Evolutionary conservation across 441 rosid genomes (phyloP), one percentile per base, ranked within the genome.

Genomic region (Pelargonium cotyledonis): DNA sequence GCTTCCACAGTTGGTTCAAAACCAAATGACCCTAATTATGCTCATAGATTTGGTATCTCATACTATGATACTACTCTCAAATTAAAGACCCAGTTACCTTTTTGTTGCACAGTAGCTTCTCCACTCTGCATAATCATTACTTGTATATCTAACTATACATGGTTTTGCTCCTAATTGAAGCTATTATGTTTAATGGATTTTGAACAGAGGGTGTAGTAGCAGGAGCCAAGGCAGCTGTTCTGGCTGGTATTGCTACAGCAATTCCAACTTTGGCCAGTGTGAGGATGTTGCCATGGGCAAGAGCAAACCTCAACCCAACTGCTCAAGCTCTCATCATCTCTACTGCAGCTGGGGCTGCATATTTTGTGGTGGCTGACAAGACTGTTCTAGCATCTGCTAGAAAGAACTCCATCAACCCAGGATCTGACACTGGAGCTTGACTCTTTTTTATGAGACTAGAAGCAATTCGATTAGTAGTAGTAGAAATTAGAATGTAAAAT

Each of bases 311-410:
- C 68, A 89, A 89, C 75, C 90, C 70, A 75, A 80, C 91, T 4
- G 95, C 90, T 57, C 95, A 89, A 79, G 95, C 95, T 75, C 95
- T 89, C 44, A 80, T 88, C 19, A 79, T 88, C 69, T 85, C 91
- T 41, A 85, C 95, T 72, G 89, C 76, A 75, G 91, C 94, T 6
- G 94, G 94, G 73, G 91, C 89, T 9, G 94, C 91, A 49, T 88
- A 86, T 80, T 88, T 88, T 68, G 84, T 88, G 64, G 91, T 86
- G 46, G 94, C 94, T 9, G 94, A 88, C 89, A 88, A 86, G 88
- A 88, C 94, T 65, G 86, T 86, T 65, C 77, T 88, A 60, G 90
- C 90, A n/a, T 83, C 87, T 0, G 94, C 94, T 60, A 67, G 89
- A 74, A 86, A 38, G 79, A 88, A 88, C 75, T 88, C 94, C 70